A percentile compares a stretch with the other conserved stretches of the same genome.
Evolutionary conservation across 495 filamentous ascomycete genomes (phyloP).

Genomic region (Xylaria venustula): DNA sequence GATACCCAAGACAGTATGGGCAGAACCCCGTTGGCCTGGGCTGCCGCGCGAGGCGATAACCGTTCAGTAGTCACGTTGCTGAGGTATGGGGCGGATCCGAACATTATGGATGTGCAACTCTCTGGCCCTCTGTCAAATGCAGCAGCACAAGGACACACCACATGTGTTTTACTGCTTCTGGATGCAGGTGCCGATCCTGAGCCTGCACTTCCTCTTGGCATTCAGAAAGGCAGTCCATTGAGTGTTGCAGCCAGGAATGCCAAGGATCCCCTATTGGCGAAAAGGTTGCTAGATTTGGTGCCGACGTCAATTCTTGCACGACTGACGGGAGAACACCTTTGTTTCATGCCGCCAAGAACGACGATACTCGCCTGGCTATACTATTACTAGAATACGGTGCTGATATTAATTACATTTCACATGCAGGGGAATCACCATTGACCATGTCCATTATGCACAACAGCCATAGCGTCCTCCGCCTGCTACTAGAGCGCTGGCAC

Average conservation of each 20-base stretch:
- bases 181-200: constrained; percentile 31
- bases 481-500: constrained; percentile 30
- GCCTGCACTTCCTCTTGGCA: constrained; percentile 13
- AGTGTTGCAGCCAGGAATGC: constrained; percentile 25
- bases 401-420: constrained; percentile 36
- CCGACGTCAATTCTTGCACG: constrained; percentile 25
- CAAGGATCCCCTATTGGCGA: constrained; percentile 19
- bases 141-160: constrained; percentile 16
- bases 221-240: constrained; percentile 27
- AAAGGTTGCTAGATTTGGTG: constrained; percentile 32
- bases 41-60: constrained; percentile 28
- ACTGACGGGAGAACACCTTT: constrained; percentile 35
- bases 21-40: constrained; percentile 36
- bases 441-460: constrained; percentile 23
- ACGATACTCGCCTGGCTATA: constrained; percentile 34
- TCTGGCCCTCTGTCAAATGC: constrained; percentile 21
- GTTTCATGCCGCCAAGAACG: constrained; percentile 35
- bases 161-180: constrained; percentile 30
- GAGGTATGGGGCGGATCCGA: constrained; percentile 26
- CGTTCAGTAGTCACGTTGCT: constrained; percentile 20
- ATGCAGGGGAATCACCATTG: constrained; percentile 19
- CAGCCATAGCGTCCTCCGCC: constrained; percentile 24
- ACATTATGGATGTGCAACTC: constrained; percentile 24
- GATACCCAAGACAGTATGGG: constrained; percentile 17
- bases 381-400: constrained; percentile 42